Percentiles rank a stretch among this genome's conserved stretches.
These are phyloP conservation scores for Castanea crenata DNA, from an alignment of 306 rosid genomes.

Conservation along the genomic window DNA sequence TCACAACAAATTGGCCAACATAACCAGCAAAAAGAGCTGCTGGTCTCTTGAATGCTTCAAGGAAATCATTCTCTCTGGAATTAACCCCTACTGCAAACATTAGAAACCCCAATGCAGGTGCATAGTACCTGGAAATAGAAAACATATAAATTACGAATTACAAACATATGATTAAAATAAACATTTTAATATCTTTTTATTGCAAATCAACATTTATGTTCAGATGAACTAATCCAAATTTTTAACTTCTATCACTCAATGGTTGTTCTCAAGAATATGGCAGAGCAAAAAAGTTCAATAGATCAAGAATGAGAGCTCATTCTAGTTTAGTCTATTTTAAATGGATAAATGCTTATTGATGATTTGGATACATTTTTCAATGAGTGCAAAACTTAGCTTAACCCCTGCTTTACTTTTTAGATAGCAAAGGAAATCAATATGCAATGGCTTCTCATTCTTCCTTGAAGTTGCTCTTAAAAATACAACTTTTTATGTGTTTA, in stretches of 20 bases:
- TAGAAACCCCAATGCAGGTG: slow-evolving; percentile 95
- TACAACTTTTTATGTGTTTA: slow-evolving; percentile 2
- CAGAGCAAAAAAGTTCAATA: background rate
- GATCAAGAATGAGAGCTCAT: background rate
- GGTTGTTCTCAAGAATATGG: background rate
- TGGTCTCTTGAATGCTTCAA: slow-evolving; percentile 83
- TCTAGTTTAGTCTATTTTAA: background rate
- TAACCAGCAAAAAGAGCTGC: slow-evolving; percentile 75
- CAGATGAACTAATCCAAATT: background rate
- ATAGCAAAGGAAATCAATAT: background rate
- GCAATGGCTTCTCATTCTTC: background rate
- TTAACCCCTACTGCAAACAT: slow-evolving; percentile 99
- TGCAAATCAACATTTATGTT: background rate
- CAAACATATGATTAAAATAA: background rate
- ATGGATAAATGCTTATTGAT: background rate
- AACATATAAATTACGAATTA: background rate
- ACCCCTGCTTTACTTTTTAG: background rate
- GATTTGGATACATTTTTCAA: background rate
- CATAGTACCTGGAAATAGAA: slow-evolving; percentile 67
- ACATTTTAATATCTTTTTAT: background rate
- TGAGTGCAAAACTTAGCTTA: background rate
- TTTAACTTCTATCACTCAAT: background rate
- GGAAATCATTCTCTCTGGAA: slow-evolving; percentile 83
- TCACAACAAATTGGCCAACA: slow-evolving; percentile 73
- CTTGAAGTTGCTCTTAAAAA: background rate